These are phyloP conservation scores for Harrya chromipes DNA, from an alignment of 768 basidiomycete genomes.

Conservation along the genomic window DNA sequence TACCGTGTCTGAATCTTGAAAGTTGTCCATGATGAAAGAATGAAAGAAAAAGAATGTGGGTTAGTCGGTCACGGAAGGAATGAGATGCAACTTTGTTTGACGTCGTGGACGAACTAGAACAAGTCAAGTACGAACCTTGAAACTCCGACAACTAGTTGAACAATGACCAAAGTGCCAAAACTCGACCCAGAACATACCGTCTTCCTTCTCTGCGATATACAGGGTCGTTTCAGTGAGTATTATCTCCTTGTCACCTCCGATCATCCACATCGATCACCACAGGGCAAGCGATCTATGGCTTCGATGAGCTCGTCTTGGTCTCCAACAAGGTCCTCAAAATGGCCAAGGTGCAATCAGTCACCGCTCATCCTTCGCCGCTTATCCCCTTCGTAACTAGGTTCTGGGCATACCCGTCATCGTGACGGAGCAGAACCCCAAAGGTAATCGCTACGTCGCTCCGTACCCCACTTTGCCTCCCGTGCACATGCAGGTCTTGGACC, in stretches of 20 bases:
- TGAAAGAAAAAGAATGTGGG: constrained; percentile 23
- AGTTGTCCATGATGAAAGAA: constrained; percentile 37
- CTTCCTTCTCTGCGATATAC: constrained; percentile 85
- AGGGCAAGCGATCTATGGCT: constrained; percentile 61
- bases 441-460: constrained; percentile 33
- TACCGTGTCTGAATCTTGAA: constrained; percentile 31
- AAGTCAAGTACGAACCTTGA: not conserved
- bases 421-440: constrained; percentile 83
- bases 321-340: constrained; percentile 74
- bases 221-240: constrained; percentile 65
- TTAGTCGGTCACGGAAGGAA: constrained; percentile 23
- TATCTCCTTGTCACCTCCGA: not conserved
- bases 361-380: not conserved
- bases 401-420: constrained; percentile 69
- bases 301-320: constrained; percentile 65
- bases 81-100: constrained; percentile 24
- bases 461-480: constrained; percentile 6
- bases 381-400: constrained; percentile 38
- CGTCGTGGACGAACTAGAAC: constrained; percentile 20
- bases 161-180: constrained; percentile 30
- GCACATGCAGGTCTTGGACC: constrained; percentile 60
- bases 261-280: constrained; percentile 15
- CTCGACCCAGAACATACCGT: constrained; percentile 42
- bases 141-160: constrained; percentile 23
- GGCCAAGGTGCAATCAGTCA: constrained; percentile 53